Percentiles rank a stretch among this genome's conserved stretches.
Conservation (phyloP, 2,329 filamentous ascomycete genomes). For the Epicoccum nigrum region DNA sequence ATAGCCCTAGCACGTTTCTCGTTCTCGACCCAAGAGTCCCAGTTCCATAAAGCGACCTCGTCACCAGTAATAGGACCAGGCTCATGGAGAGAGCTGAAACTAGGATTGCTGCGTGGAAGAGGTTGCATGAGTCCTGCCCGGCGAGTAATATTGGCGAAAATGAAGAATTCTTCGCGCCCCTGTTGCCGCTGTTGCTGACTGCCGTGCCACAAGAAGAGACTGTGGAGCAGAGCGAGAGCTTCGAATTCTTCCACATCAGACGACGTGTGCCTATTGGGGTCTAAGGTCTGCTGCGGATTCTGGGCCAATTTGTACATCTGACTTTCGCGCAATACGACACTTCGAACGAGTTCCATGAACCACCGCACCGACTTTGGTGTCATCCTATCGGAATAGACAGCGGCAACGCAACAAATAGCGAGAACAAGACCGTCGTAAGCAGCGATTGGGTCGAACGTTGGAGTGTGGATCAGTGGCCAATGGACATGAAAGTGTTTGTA, state of each 20-base stretch:
- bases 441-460: constrained; percentile 71
- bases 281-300: constrained; percentile 47
- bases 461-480: constrained; percentile 74
- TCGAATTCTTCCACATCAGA: constrained; percentile 69
- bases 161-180: constrained; percentile 64
- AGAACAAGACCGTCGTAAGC: constrained; percentile 71
- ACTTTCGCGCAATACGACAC: constrained; percentile 64
- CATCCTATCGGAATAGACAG: constrained; percentile 73
- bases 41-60: constrained; percentile 64
- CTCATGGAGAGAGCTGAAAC: constrained; percentile 67
- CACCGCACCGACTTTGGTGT: constrained; percentile 67
- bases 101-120: constrained; percentile 53
- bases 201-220: constrained; percentile 73
- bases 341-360: constrained; percentile 69
- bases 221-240: constrained; percentile 66
- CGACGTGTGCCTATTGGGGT: constrained; percentile 47
- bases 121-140: constrained; percentile 63
- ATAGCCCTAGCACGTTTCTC: constrained; percentile 71
- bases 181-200: constrained; percentile 68
- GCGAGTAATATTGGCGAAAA: constrained; percentile 63
- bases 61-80: constrained; percentile 51
- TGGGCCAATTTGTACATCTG: constrained; percentile 54
- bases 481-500: constrained; percentile 77
- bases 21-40: constrained; percentile 72
- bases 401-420: constrained; percentile 74